Percentiles rank a stretch among this genome's conserved stretches.
Conservation (phyloP, 768 basidiomycete species). For the Suillus subaureus region DNA sequence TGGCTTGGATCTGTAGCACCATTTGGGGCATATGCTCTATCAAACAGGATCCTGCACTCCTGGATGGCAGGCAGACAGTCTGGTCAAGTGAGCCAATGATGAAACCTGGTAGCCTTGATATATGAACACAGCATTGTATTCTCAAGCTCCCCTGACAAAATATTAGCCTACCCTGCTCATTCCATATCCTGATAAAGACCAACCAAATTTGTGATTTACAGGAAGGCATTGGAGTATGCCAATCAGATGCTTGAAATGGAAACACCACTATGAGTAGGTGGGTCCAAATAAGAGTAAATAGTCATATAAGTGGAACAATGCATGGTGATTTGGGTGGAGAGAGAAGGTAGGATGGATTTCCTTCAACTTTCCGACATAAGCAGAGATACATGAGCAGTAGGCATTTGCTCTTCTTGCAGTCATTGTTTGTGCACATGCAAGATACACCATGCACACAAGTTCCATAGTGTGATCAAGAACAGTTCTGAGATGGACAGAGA, state of each 20-base stretch:
- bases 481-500: neutral
- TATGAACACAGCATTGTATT: slow-evolving; percentile 16
- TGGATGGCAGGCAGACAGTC: slow-evolving; percentile 13
- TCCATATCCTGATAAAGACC: slow-evolving; percentile 10
- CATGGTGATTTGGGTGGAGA: slow-evolving; percentile 31
- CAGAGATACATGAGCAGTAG: slow-evolving; percentile 20
- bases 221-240: slow-evolving; percentile 36
- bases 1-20: accelerated
- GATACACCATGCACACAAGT: slow-evolving; percentile 24
- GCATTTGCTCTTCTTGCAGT: slow-evolving; percentile 3
- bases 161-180: neutral
- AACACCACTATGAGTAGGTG: slow-evolving; percentile 42
- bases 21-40: neutral
- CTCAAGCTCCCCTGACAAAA: slow-evolving; percentile 11
- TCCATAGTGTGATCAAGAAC: slow-evolving; percentile 33
- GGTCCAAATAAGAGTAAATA: slow-evolving; percentile 39
- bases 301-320: slow-evolving; percentile 32
- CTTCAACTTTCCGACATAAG: slow-evolving; percentile 20
- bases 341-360: slow-evolving; percentile 21
- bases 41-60: slow-evolving; percentile 12
- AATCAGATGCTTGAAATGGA: slow-evolving; percentile 40
- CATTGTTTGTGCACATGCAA: slow-evolving; percentile 21
- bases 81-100: slow-evolving; percentile 7
- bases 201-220: slow-evolving; percentile 35
- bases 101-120: slow-evolving; percentile 17